Evolutionary conservation across 225 moss, liverwort and hornwort species (phyloP), one percentile per base, ranked within the genome.

Genomic region (Neckera pumila): DNA sequence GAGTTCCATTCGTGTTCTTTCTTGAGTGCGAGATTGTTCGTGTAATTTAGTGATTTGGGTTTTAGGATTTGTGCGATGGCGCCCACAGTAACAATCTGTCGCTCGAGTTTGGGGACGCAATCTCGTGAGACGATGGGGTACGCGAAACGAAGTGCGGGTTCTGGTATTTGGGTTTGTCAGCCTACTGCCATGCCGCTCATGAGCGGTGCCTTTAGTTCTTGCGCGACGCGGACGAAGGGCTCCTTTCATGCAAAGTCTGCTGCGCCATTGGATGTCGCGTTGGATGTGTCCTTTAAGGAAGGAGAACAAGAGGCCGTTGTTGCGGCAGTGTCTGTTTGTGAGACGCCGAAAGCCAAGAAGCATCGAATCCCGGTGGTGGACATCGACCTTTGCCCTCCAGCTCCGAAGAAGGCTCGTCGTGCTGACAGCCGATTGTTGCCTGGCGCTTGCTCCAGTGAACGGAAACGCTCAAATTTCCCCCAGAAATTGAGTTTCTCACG

Each of bases 291-390:
- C 0, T 26, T 53, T 1, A 80, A 75, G 47, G 40, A 51, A 51
- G 73, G 62, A 26, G 87, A 38, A 17, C 49, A 33, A 71, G 90
- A 76, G 12, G 76, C 64, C 25, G 64, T 23, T 45, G 62, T 34
- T 18, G 85, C 69, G 11, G 83, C 62, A 26, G 15, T n/a, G 67
- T 57, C 86, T 43, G 81, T 89, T 6, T 92, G 92, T 36, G 87
- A 88, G 86, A 94, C 94, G 47, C 94, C 94, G 34, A 94, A 84
- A 64, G 69, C 92, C 34, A 91, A 88, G 91, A 90, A 91, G 45
- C 76, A 91, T 56, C 86, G 87, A 51, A 92, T 94, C 33, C 94
- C 94, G 5, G 90, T 90, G 6, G 92, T 94, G 59, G 89, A 94
- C 67, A 70, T 92, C 57, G 90, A 90, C 75, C 82, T 87, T 5